phyloP scores from a whole-genome alignment of 768 basidiomycete species.

The Piloderma croceum region DNA sequence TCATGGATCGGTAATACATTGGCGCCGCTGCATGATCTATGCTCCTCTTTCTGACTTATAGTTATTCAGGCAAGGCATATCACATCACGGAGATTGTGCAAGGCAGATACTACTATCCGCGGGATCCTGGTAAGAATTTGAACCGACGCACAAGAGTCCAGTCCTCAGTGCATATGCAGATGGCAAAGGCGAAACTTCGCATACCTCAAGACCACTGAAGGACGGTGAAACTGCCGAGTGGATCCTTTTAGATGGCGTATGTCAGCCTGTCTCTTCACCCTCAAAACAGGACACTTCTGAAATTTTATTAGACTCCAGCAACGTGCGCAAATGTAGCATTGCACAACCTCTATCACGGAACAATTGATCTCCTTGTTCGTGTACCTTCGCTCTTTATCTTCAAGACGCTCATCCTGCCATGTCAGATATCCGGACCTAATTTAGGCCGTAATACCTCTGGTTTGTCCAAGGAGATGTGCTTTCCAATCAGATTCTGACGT shows the following conservation, averaged over 20 bases:
- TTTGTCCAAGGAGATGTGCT: conserved; percentile 24
- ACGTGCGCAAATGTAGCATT: conserved; percentile 88
- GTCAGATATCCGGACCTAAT: conserved; percentile 80
- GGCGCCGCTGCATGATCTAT: too few relatives aligned
- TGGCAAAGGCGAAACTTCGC: conserved; percentile 62
- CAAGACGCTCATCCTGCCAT: conserved; percentile 2
- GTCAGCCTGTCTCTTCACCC: conserved; percentile 13
- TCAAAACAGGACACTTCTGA: conserved; percentile 3
- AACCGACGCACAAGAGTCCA: not conserved
- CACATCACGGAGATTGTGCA: conserved; percentile 68
- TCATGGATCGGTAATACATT: conserved; percentile 75
- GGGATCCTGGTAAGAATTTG: conserved; percentile 37
- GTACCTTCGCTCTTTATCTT: conserved; percentile 9
- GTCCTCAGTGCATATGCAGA: conserved; percentile 30
- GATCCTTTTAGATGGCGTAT: conserved; percentile 83
- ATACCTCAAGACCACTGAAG: conserved; percentile 56
- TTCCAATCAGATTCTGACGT: conserved; percentile 9
- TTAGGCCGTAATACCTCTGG: conserved; percentile 80
- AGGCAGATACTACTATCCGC: conserved; percentile 76
- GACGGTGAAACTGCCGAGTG: conserved; percentile 83
- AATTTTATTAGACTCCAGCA: conserved; percentile 66
- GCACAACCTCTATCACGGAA: conserved; percentile 78
- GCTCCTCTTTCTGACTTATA: too few relatives aligned
- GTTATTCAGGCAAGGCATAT: conserved; percentile 63
- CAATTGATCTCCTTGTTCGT: conserved; percentile 86